Percentiles rank a stretch among this genome's conserved stretches.
Evolutionary conservation across 768 basidiomycete genomes (phyloP).

Genomic region (Kwoniella newhampshirensis): DNA sequence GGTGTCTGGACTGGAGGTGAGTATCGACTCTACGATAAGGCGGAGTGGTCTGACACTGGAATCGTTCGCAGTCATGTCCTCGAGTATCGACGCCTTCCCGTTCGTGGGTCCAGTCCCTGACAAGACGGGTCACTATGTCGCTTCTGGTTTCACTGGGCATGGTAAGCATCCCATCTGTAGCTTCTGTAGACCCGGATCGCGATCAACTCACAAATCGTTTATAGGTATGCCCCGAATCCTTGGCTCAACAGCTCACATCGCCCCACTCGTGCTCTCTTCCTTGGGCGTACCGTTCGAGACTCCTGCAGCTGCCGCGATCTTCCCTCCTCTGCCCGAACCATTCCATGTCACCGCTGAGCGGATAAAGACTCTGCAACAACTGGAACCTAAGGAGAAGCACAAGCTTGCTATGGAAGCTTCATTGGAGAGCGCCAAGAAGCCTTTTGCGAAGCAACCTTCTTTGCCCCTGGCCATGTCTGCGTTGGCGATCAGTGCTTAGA

Average conservation of each 20-base stretch:
- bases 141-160: constrained; percentile 30
- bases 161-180: constrained; percentile 14
- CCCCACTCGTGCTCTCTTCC: constrained; percentile 1
- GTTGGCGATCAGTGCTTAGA: background rate
- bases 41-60: background rate
- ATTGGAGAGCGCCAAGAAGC: constrained; percentile 12
- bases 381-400: constrained; percentile 11
- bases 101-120: constrained; percentile 28
- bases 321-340: constrained; percentile 20
- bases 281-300: background rate
- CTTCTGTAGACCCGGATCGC: background rate
- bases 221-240: constrained; percentile 33
- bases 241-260: constrained; percentile 21
- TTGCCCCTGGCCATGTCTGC: constrained; percentile 4
- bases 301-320: background rate
- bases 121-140: constrained; percentile 24
- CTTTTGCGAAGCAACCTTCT: constrained; percentile 14
- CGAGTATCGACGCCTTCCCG: constrained; percentile 21
- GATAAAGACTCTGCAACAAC: constrained; percentile 5
- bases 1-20: constrained; percentile 37
- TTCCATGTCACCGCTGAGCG: constrained; percentile 17
- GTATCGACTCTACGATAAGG: constrained; percentile 9
- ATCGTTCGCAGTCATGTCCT: constrained; percentile 14
- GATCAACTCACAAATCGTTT: no score
- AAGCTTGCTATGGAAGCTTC: constrained; percentile 6